These are phyloP conservation scores for Elsinoe arachidis DNA, from an alignment of 2,329 filamentous ascomycete species.

Conservation along the genomic window DNA sequence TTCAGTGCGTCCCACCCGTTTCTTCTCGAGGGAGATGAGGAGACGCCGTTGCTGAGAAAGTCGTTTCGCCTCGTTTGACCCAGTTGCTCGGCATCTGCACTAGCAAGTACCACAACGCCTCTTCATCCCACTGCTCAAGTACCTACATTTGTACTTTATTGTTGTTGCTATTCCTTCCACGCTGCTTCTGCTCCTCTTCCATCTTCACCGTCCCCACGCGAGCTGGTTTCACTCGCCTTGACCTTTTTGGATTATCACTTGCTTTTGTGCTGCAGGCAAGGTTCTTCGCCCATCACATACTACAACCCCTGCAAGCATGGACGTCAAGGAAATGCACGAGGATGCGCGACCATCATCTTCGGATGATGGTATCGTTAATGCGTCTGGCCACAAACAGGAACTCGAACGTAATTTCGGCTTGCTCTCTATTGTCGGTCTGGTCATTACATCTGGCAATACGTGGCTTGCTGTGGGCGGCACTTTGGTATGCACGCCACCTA, in stretches of 20 bases:
- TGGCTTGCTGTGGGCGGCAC: constrained; percentile 39
- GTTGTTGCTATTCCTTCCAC: not conserved
- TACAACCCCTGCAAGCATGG: not conserved
- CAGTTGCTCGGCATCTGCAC: not conserved
- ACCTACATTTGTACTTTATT: not conserved
- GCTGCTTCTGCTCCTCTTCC: not conserved
- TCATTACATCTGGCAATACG: constrained; percentile 36
- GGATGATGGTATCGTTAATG: constrained; percentile 25
- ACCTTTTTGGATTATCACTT: not conserved
- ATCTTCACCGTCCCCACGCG: not conserved
- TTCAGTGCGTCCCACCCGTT: not conserved
- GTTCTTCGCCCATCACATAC: not conserved
- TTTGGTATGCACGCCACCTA: constrained; percentile 2
- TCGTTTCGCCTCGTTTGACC: not conserved
- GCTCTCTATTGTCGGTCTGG: constrained; percentile 35
- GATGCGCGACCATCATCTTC: not conserved
- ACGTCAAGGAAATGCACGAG: not conserved
- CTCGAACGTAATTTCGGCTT: constrained; percentile 36
- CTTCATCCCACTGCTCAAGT: not conserved
- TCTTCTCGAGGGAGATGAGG: not conserved
- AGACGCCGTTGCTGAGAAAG: not conserved
- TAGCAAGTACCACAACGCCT: not conserved
- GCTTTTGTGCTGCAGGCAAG: not conserved
- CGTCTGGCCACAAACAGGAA: constrained; percentile 36
- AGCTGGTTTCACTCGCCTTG: not conserved